Conservation (phyloP, 768 basidiomycete species). For the Suillus lakei region DNA sequence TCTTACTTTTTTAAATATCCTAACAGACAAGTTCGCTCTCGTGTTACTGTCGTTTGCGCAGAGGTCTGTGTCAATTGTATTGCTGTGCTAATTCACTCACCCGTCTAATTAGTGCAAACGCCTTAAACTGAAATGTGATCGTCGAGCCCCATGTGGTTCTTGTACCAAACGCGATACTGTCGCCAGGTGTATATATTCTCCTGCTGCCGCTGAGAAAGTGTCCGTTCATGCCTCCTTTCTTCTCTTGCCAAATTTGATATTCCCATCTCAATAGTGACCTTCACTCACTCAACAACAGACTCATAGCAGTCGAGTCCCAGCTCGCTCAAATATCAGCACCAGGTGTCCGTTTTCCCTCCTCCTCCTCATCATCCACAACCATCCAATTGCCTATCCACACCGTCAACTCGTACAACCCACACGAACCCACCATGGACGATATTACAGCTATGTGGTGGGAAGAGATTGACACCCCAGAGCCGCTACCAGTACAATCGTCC, state of each 20-base stretch:
- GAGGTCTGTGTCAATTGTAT: conserved; percentile 52
- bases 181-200: conserved; percentile 73
- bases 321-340: conserved; percentile 52
- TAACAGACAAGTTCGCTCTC: conserved; percentile 68
- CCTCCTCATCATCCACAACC: conserved; percentile 27
- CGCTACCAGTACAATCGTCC: conserved; percentile 20
- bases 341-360: conserved; percentile 26
- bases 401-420: conserved; percentile 39
- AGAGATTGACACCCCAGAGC: conserved; percentile 47
- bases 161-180: conserved; percentile 83
- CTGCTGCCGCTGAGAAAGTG: conserved; percentile 88
- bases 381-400: conserved; percentile 40
- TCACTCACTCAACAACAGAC: conserved; percentile 81
- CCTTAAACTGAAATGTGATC: conserved; percentile 84
- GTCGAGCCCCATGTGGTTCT: conserved; percentile 75
- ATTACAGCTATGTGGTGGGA: conserved; percentile 64
- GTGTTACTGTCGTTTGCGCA: conserved; percentile 81
- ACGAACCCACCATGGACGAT: conserved; percentile 49
- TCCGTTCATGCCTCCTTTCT: conserved; percentile 38
- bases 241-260: not conserved
- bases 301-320: conserved; percentile 69
- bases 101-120: conserved; percentile 73
- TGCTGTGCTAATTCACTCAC: not conserved
- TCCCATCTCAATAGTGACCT: conserved; percentile 56
- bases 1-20: conserved; percentile 10